A percentile compares a stretch with the other conserved stretches of the same genome.
These are phyloP conservation scores for Asterophora parasitica DNA, from an alignment of 768 basidiomycete genomes.

Conservation along the genomic window DNA sequence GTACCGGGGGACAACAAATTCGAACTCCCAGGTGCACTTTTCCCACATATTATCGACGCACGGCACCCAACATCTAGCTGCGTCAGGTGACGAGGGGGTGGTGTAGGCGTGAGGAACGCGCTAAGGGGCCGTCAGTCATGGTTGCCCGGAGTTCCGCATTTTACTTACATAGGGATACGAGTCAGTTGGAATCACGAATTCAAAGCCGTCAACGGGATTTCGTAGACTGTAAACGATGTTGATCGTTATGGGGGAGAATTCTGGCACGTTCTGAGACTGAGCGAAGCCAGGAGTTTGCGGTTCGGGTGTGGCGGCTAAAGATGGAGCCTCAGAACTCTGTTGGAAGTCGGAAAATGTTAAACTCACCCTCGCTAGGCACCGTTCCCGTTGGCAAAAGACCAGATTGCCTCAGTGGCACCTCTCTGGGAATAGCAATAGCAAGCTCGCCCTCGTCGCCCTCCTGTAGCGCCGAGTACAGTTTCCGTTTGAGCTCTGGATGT, in stretches of 20 bases:
- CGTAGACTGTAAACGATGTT: conserved; percentile 78
- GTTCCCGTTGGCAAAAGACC: conserved; percentile 39
- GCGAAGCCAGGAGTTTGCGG: conserved; percentile 59
- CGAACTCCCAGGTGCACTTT: conserved; percentile 97
- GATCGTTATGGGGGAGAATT: conserved; percentile 73
- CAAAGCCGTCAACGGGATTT: conserved; percentile 79
- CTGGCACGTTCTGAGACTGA: conserved; percentile 38
- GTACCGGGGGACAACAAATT: conserved; percentile 87
- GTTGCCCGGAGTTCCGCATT: not conserved
- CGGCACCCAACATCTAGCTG: conserved; percentile 98
- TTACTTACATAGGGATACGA: conserved; percentile 77
- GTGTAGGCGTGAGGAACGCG: conserved; percentile 93
- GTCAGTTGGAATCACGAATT: conserved; percentile 79
- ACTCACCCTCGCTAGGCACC: conserved; percentile 56
- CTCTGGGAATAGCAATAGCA: conserved; percentile 79
- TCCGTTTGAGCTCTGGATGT: conserved; percentile 91
- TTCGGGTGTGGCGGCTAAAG: conserved; percentile 72
- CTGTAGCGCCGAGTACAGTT: conserved; percentile 83
- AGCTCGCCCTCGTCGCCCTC: conserved; percentile 95
- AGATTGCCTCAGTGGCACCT: conserved; percentile 61
- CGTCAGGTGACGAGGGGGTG: conserved; percentile 79
- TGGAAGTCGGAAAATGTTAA: not conserved
- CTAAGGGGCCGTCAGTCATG: conserved; percentile 34
- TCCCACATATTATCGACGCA: conserved; percentile 95
- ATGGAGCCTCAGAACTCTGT: not conserved